Evolutionary conservation across 768 basidiomycete species (phyloP), one percentile per base, ranked within the genome.

Genomic region (Exidia glandulosa): DNA sequence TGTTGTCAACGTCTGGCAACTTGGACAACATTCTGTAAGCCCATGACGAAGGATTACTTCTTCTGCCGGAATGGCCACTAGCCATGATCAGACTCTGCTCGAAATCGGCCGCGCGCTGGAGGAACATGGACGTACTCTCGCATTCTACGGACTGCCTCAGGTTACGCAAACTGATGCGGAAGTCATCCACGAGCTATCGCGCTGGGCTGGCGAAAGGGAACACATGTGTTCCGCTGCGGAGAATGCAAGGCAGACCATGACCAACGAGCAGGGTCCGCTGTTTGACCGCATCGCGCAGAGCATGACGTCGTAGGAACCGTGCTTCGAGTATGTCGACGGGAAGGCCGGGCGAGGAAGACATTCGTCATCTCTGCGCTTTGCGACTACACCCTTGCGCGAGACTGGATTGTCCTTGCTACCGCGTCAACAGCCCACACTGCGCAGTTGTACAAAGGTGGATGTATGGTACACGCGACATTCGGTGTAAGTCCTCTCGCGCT

Each of bases 261-360:
- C 34, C 9, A 16, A 10, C 34, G 34, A 36, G 16, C 34, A 36
- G 34, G 9, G 10, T 16, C 9, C 34, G 9, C 34, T 36, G 16
- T 36, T 36, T 36, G 34, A 36, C 34, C 10, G 16, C 34, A 10
- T 36, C 10, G 16, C 34, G 9, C 10, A 9, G 9, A 16, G 10
- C 10, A 36, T 36, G 9, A 9, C 10, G 16, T 9, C 34, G 9
- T 9, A 36, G 34, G 10, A 16, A 36, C 16, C 34, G 34, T 60
- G 72, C 0, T 64, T 60, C 36, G 61, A 66, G 10, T 76, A 76
- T 59, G 59, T 77, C 10, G 71, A 76, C 61, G 75, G 76, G 1
- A 71, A 73, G 58, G 75, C 76, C 1, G 76, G 76, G 0, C 62
- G 73, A 7, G 77, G 76, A 78, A 78, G 63, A 77, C 75, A 0